Conservation (phyloP, 2,329 filamentous ascomycete species). For the Nothomitra cinnamomea region DNA sequence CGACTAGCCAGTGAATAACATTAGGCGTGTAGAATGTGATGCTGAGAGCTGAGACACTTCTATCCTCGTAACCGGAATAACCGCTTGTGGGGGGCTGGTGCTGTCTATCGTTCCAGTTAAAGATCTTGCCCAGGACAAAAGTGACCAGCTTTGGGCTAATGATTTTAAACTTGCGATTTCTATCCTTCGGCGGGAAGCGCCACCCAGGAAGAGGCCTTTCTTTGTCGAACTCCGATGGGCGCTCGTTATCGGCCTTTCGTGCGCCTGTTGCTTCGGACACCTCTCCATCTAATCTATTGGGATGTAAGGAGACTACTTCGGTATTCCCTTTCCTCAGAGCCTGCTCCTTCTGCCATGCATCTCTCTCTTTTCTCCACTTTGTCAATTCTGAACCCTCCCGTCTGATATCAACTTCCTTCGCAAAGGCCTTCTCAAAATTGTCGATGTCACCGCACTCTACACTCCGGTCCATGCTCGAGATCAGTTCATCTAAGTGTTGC, state of each 20-base stretch:
- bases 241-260: background rate
- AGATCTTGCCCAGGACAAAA: conserved; percentile 32
- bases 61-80: background rate
- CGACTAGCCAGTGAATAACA: conserved; percentile 41
- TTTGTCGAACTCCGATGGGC: background rate
- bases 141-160: conserved; percentile 50
- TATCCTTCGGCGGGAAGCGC: conserved; percentile 16
- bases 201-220: conserved; percentile 23
- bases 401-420: conserved; percentile 20
- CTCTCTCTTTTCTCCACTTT: conserved; percentile 1
- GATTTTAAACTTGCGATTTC: background rate
- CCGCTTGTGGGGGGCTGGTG: background rate
- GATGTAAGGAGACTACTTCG: background rate
- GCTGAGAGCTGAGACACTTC: conserved; percentile 13
- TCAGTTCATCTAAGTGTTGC: background rate
- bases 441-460: conserved; percentile 20
- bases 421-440: conserved; percentile 26
- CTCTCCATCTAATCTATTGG: background rate
- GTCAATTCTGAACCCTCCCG: conserved; percentile 12
- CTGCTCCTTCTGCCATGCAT: conserved; percentile 4
- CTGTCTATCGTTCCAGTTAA: conserved; percentile 15
- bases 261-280: background rate
- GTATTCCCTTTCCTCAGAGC: background rate
- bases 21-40: conserved; percentile 31
- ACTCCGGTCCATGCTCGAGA: conserved; percentile 19